A percentile compares a stretch with the other conserved stretches of the same genome.
These are phyloP conservation scores for Epicoccum nigrum DNA, from an alignment of 2,329 filamentous ascomycete genomes.

Conservation along the genomic window DNA sequence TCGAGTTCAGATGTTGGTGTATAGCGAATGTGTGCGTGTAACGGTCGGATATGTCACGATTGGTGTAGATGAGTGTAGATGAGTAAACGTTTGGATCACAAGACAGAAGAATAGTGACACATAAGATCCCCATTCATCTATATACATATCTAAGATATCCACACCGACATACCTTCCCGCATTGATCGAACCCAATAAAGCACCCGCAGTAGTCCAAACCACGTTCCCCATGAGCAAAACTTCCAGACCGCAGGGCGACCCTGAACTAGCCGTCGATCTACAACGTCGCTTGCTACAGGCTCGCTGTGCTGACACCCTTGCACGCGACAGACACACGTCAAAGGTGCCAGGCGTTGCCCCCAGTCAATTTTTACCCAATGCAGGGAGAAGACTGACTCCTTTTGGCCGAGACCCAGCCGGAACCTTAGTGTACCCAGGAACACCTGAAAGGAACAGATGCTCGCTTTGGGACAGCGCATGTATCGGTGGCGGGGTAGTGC, in stretches of 20 bases:
- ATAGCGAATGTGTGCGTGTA: slow-evolving; percentile 4
- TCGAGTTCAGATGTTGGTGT: slow-evolving; percentile 9
- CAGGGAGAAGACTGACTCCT: slow-evolving; percentile 10
- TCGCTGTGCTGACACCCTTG: slow-evolving; percentile 3
- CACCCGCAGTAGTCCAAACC: slow-evolving; percentile 20
- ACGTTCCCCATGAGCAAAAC: slow-evolving; percentile 16
- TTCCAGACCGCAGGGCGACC: slow-evolving; percentile 19
- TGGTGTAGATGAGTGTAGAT: neutral
- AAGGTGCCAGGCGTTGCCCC: slow-evolving; percentile 11
- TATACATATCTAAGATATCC: slow-evolving; percentile 10
- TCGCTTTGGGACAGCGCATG: slow-evolving; percentile 8
- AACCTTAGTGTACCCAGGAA: neutral
- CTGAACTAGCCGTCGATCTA: slow-evolving; percentile 18
- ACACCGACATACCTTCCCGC: slow-evolving; percentile 16
- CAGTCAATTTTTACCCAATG: slow-evolving; percentile 7
- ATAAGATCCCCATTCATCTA: slow-evolving; percentile 14
- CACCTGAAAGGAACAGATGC: slow-evolving; percentile 10
- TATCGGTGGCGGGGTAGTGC: slow-evolving; percentile 14
- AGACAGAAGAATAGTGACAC: slow-evolving; percentile 4
- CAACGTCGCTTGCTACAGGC: slow-evolving; percentile 16
- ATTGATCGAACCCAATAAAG: slow-evolving; percentile 20
- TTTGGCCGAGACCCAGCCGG: slow-evolving; percentile 11
- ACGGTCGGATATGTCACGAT: neutral
- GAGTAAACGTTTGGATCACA: slow-evolving; percentile 1
- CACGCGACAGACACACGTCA: slow-evolving; percentile 15